Conservation (phyloP, 169 alveolate genomes). For the Plasmodium inui region DNA sequence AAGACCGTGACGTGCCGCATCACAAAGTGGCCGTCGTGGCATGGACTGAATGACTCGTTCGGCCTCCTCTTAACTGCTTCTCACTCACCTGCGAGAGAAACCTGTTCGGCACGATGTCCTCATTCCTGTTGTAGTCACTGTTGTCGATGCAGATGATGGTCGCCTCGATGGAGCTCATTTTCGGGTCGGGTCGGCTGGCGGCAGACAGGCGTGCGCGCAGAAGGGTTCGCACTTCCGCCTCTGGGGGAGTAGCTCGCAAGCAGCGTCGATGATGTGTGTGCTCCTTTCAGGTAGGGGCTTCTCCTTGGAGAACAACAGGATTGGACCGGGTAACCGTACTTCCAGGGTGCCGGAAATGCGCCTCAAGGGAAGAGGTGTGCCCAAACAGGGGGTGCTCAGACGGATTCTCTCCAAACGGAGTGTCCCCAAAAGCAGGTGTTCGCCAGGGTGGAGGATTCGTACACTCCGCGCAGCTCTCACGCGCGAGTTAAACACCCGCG, state of each 20-base stretch:
- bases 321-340: neutral
- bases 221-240: neutral
- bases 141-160: slow-evolving; percentile 96
- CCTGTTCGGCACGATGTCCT: slow-evolving; percentile 94
- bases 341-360: neutral
- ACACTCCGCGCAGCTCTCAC: neutral
- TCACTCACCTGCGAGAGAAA: slow-evolving; percentile 83
- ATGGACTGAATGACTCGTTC: too few species aligned
- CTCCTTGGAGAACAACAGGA: neutral
- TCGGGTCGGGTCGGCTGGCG: neutral
- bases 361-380: neutral
- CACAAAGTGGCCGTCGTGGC: too few species aligned
- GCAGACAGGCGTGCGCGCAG: neutral
- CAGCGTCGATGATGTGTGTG: neutral
- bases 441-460: neutral
- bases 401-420: too few species aligned
- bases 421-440: neutral
- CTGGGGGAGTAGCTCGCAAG: neutral
- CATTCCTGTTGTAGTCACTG: slow-evolving; percentile 97
- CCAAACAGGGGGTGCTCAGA: too few species aligned
- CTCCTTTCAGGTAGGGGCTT: neutral
- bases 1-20: neutral
- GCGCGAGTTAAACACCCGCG: neutral
- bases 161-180: slow-evolving; percentile 95
- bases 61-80: too few species aligned